Evolutionary conservation across 805 yeast species (phyloP), one percentile per base, ranked within the genome.

Genomic region (Metschnikowia rubicola): DNA sequence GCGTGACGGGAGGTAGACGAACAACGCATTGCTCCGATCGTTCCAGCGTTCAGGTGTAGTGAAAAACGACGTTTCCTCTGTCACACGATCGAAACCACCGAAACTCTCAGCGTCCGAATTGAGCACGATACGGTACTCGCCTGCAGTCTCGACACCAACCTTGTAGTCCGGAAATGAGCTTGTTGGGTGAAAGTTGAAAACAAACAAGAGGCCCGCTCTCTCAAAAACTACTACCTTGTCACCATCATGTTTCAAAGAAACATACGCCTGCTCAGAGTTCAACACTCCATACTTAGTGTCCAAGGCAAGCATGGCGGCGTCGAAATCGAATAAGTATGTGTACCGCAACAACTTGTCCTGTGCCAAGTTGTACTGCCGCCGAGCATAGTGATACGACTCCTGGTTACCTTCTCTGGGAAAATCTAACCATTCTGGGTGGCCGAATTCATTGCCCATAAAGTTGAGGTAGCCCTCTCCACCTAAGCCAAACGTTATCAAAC

Each of bases 351-450:
- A 68, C 28, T 84, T 79, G 63, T 94, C 97, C 45, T 85, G 84
- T 33, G 85, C 79, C 57, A 92, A 76, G 60, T 89, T 89, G 77
- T 91, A 94, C 67, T 92, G 99, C 60, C 99, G 81, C 62, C 98
- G 80, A 2, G 97, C 97, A 61, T 94, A 92, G 68, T 88, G 94
- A 68, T 87, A 92, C 15, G 94, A 84, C 64, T 89, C 90, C 28
- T 77, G 77, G 67, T 92, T 94, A 32, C 96, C 97, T 29, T 55
- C 84, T 60, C 97, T 82, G 11, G 99, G 98, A 76, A 92, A 94
- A 67, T 92, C 99, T 43, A 94, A 78, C 99, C 99, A 92, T 65
- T 92, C 99, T 3, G 98, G 99, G 61, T 92, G 99, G 13, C 99
- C 99, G 70, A 94, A 92, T 68, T 92, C 99, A 61, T 92, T 92